Base-by-base conservation (phyloP, 2,329 filamentous ascomycete species). In the Xylariaceae sp. region DNA sequence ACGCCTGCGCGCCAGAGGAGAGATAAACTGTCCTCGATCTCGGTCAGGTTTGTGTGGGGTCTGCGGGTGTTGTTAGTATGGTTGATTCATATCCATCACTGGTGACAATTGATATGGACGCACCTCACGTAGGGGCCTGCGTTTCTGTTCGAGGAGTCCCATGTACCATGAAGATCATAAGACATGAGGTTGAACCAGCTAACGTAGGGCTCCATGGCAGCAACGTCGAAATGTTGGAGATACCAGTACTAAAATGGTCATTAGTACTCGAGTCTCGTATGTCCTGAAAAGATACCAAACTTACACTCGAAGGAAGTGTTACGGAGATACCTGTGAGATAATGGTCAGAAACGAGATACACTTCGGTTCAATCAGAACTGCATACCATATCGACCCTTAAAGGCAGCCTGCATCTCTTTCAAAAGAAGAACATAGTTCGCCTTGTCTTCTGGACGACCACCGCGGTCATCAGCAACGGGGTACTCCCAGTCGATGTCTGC, bases 401-500 rank as follows among this genome's bases (percentile, higher is more conserved):
- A 76, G 0, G 68, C 68, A 0, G 66, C 67, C 0, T 69, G 62
- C 67, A 78, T 71, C 30, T 77, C 73, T 10, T 70, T 62, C 0
- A 77, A 53, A 0, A 78, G 64, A 0, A 53, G 8, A 0, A 73
- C 70, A n/a, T 74, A 71, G 61, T 80, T 79, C 1, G 57, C 58
- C 0, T 62, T 72, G 58, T 81, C 78, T 0, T 44, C 68, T 1
- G 61, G 59, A 0, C 60, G 59, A 0, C 78, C 78, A 5, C 74
- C 75, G 0, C 76, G 70, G 3, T 72, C 70, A 7, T 62, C 44
- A 1, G 65, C 67, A 0, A 47, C 73, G 0, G 78, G 78, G 58
- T 75, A 79, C 53, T 80, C 76, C 78, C 77, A 80, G 59, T 79
- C 76, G 0, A 81, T 57, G 57, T 81, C 78, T 2, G 76, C 69